Evolutionary conservation across 257 asterid genomes (phyloP).

Genomic region (Cruciata laevipes): DNA sequence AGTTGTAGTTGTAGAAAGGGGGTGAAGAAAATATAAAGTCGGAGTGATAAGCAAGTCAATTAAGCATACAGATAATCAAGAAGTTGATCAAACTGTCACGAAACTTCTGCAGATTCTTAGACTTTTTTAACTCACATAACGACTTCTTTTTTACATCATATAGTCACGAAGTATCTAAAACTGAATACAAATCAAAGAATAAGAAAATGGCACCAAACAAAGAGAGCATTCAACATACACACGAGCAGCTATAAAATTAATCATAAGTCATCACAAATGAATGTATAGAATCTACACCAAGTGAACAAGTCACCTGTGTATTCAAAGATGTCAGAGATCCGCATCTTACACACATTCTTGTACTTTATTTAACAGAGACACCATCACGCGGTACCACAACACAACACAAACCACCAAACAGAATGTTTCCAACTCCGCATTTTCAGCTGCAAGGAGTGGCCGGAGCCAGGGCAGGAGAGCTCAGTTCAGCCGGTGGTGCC

Average conservation of each 20-base stretch:
- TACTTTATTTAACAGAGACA: not conserved
- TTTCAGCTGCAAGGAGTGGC: constrained; percentile 24
- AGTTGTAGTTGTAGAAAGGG: no score
- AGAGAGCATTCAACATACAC: no score
- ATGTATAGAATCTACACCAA: not conserved
- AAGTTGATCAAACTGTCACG: no score
- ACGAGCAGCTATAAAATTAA: not conserved
- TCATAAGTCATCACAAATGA: not conserved
- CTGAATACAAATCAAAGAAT: no score
- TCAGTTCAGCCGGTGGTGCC: constrained; percentile 21
- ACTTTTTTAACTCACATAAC: no score
- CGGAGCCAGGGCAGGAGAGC: constrained; percentile 31
- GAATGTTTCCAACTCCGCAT: not conserved
- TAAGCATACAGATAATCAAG: no score
- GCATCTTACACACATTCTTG: not conserved
- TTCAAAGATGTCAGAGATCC: not conserved
- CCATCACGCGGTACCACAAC: not conserved
- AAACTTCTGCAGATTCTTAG: no score
- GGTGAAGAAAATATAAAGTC: no score
- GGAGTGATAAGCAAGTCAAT: no score
- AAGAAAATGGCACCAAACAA: no score
- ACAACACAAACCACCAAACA: not conserved
- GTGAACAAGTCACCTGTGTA: not conserved
- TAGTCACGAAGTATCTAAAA: no score
- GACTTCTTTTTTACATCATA: no score